Evolutionary conservation across 352 stramenopile species (phyloP).

Genomic region (Pythium apleroticum): DNA sequence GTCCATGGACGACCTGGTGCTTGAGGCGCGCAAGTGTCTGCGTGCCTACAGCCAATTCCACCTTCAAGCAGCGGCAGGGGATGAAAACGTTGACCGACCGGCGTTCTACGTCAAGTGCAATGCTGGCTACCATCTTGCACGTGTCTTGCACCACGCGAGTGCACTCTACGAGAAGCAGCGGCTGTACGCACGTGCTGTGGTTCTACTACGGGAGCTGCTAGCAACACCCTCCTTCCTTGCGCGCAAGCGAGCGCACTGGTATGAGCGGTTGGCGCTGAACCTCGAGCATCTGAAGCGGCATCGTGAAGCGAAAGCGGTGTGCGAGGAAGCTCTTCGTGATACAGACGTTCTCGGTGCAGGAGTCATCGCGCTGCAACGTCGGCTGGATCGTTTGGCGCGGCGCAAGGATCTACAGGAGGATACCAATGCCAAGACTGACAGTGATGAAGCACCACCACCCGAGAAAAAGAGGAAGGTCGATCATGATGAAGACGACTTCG

Average conservation of each 20-base stretch:
- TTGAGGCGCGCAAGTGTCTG: conserved; percentile 50
- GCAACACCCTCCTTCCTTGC: conserved; percentile 43
- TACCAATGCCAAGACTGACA: too few relatives aligned
- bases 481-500: conserved; percentile 16
- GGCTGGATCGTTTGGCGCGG: conserved; percentile 47
- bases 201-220: conserved; percentile 69
- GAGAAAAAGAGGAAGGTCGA: neutral
- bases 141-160: conserved; percentile 56
- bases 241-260: conserved; percentile 74
- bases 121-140: conserved; percentile 65
- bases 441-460: too few relatives aligned
- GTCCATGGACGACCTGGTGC: conserved; percentile 62
- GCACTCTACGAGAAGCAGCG: conserved; percentile 74
- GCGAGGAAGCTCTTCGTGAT: conserved; percentile 56
- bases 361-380: conserved; percentile 51
- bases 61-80: neutral
- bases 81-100: conserved; percentile 10
- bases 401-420: conserved; percentile 18
- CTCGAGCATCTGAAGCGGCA: conserved; percentile 69
- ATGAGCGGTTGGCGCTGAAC: conserved; percentile 71
- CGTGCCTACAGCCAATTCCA: conserved; percentile 27
- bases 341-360: conserved; percentile 52
- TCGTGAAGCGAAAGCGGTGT: conserved; percentile 47
- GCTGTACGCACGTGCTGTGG: conserved; percentile 65
- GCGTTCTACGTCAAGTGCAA: conserved; percentile 68